Conservation (phyloP, 371 early-diverging fungal species). For the Lichtheimia ramosa region DNA sequence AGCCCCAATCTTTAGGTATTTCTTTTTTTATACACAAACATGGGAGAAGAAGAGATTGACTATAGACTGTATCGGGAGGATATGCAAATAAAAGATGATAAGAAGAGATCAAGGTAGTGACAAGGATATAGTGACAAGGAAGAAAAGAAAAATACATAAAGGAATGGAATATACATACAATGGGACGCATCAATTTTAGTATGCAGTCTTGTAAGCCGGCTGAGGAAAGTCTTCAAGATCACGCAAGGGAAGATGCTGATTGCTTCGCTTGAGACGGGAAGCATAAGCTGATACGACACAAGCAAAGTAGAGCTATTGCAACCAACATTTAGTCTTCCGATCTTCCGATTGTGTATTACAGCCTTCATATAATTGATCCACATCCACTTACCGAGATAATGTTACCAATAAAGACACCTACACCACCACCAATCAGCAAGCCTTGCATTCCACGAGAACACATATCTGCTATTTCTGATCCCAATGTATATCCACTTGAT, state of each 20-base stretch:
- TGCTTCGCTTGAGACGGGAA: constrained; percentile 19
- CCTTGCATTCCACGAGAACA: constrained; percentile 10
- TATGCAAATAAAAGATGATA: too few relatives aligned
- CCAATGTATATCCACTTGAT: not conserved
- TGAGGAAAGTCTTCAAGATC: constrained; percentile 28
- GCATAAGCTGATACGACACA: constrained; percentile 24
- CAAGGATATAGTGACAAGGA: too few relatives aligned
- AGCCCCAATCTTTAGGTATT: too few relatives aligned
- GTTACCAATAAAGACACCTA: constrained; percentile 23
- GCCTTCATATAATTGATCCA: too few relatives aligned
- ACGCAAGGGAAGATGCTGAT: constrained; percentile 24
- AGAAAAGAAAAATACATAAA: too few relatives aligned
- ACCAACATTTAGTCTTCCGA: not conserved
- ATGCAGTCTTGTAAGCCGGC: constrained; percentile 9
- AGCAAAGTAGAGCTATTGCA: constrained; percentile 20
- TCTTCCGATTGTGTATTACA: not conserved
- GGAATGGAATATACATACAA: too few relatives aligned
- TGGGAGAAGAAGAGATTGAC: too few relatives aligned
- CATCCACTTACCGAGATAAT: constrained; percentile 23
- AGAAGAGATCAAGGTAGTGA: too few relatives aligned
- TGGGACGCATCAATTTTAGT: not conserved
- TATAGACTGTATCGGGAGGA: too few relatives aligned
- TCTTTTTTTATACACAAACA: too few relatives aligned
- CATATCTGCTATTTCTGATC: constrained; percentile 5
- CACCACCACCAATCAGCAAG: constrained; percentile 17